Percentiles rank a stretch among this genome's conserved stretches.
phyloP scores from a whole-genome alignment of 1,284 basidiomycete genomes.

The Ustilago hordei region DNA sequence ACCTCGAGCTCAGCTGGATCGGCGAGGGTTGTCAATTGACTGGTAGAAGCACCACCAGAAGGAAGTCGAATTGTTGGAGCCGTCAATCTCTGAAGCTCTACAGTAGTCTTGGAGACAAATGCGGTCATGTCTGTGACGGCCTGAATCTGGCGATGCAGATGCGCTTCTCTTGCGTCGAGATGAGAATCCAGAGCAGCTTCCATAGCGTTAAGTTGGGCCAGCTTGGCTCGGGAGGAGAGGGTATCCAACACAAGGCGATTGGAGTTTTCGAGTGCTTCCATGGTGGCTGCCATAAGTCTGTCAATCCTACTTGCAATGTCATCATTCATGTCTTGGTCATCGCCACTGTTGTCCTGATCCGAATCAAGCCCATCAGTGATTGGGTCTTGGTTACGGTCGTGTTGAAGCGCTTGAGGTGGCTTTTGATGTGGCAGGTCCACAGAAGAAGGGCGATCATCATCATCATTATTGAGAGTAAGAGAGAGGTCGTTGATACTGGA shows the following conservation, averaged over 20 bases:
- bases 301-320: constrained; percentile 31
- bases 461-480: constrained; percentile 23
- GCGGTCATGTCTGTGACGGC: constrained; percentile 44
- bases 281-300: constrained; percentile 43
- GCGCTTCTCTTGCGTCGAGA: constrained; percentile 33
- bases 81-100: constrained; percentile 30
- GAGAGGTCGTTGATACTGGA: constrained; percentile 34
- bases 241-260: constrained; percentile 44
- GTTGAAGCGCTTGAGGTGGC: background rate
- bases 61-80: background rate
- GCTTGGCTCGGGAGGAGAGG: constrained; percentile 39
- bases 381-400: background rate
- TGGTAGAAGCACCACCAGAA: constrained; percentile 18
- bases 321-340: constrained; percentile 9
- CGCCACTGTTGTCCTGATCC: background rate
- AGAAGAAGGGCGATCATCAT: background rate
- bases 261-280: constrained; percentile 47
- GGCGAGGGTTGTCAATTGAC: constrained; percentile 17
- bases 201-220: constrained; percentile 43
- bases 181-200: constrained; percentile 45
- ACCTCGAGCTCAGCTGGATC: constrained; percentile 33
- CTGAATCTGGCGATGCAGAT: constrained; percentile 38
- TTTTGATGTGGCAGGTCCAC: constrained; percentile 2
- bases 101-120: constrained; percentile 36
- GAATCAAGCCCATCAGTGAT: background rate